A percentile compares a stretch with the other conserved stretches of the same genome.
These are phyloP conservation scores for Amaranthus cruentus DNA, from an alignment of 148 eudicot species.

Conservation along the genomic window DNA sequence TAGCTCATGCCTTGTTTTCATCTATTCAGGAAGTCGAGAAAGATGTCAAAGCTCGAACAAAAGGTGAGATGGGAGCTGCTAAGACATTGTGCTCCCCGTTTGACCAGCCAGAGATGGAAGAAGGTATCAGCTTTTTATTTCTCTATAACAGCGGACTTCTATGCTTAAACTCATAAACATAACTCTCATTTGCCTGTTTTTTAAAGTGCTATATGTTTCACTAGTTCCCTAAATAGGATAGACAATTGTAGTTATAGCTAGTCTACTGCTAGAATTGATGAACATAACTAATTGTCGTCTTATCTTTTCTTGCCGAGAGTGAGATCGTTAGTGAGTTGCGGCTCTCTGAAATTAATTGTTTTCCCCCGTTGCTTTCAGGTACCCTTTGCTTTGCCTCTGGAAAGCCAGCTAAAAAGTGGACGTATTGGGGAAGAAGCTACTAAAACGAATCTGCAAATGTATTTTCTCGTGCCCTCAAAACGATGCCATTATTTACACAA, in stretches of 20 bases:
- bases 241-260: no score
- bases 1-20: background rate
- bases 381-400: constrained; percentile 94
- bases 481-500: no score
- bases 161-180: no score
- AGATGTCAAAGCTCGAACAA: constrained; percentile 83
- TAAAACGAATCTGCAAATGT: constrained; percentile 6
- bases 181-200: no score
- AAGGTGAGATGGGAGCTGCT: constrained; percentile 94
- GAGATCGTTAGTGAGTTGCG: background rate
- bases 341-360: background rate
- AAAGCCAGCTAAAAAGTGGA: constrained; percentile 94
- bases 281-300: no score
- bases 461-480: no score
- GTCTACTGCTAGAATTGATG: no score
- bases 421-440: constrained; percentile 96
- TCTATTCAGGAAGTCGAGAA: constrained; percentile 78
- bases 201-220: no score
- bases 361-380: constrained; percentile 41
- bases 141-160: background rate
- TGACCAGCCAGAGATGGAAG: constrained; percentile 79
- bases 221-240: no score
- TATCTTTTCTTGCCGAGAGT: no score
- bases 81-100: constrained; percentile 91
- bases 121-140: constrained; percentile 43